Percentiles rank a stretch among this genome's conserved stretches.
These are phyloP conservation scores for Passiflora organensis DNA, from an alignment of 345 rosid genomes.

Conservation along the genomic window DNA sequence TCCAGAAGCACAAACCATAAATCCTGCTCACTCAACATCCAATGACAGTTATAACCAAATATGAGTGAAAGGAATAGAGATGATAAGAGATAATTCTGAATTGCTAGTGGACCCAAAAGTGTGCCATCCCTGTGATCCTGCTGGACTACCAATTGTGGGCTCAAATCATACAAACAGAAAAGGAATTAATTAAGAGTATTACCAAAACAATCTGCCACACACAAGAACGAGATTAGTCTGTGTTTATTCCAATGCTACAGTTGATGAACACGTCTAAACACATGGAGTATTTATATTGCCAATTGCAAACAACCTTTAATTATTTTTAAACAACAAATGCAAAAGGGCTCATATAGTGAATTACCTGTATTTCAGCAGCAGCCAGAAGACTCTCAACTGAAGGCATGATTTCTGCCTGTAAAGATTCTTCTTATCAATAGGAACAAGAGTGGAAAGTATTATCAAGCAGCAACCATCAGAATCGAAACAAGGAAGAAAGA, in stretches of 20 bases:
- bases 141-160: neutral
- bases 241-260: no score
- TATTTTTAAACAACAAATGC: slow-evolving; percentile 4
- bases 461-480: slow-evolving; percentile 10
- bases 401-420: slow-evolving; percentile 86
- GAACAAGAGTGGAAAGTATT: slow-evolving; percentile 10
- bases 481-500: slow-evolving; percentile 3
- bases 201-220: neutral
- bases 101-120: neutral
- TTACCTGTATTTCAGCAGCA: slow-evolving; percentile 84
- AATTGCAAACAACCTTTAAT: neutral
- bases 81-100: no score
- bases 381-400: slow-evolving; percentile 67
- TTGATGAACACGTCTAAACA: no score
- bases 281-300: no score
- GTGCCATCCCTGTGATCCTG: neutral
- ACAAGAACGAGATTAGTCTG: neutral
- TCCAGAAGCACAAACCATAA: neutral
- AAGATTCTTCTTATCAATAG: neutral
- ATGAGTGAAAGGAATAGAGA: neutral
- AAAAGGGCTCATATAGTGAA: slow-evolving; percentile 6
- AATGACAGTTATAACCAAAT: neutral
- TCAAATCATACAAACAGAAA: slow-evolving; percentile 6
- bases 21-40: neutral
- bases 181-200: neutral